Percentiles rank a stretch among this genome's conserved stretches.
Evolutionary conservation across 345 rosid genomes (phyloP).

Genomic region (Gossypium longicalyx): DNA sequence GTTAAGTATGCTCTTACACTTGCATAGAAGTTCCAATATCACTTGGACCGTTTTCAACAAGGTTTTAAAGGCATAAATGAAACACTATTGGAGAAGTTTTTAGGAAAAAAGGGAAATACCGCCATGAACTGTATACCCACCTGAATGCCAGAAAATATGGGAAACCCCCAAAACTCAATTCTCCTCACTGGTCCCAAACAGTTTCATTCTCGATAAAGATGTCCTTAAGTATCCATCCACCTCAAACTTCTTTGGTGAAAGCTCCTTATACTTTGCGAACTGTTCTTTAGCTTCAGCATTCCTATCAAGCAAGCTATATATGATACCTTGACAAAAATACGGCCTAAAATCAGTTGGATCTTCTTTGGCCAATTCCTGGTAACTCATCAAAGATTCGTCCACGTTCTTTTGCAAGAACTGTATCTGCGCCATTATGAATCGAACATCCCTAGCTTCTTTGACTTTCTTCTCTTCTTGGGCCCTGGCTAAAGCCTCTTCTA

Average conservation of each 20-base stretch:
- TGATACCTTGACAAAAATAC: conserved; percentile 76
- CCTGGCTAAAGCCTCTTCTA: conserved; percentile 59
- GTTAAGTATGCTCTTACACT: not conserved
- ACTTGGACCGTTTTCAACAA: not conserved
- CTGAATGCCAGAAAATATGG: conserved; percentile 15
- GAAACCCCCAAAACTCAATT: conserved; percentile 31
- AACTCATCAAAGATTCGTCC: conserved; percentile 72
- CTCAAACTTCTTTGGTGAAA: conserved; percentile 65
- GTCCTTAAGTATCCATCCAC: conserved; percentile 79
- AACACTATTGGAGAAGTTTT: not conserved
- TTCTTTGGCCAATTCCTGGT: conserved; percentile 58
- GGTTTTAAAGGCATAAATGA: not conserved
- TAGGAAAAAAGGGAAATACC: not conserved
- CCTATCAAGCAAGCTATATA: conserved; percentile 67
- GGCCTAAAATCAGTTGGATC: conserved; percentile 80
- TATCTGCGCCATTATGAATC: conserved; percentile 78
- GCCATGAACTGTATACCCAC: conserved; percentile 5
- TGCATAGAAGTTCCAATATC: not conserved
- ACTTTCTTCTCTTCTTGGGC: conserved; percentile 55
- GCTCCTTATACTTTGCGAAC: conserved; percentile 71
- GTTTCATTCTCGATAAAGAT: conserved; percentile 64
- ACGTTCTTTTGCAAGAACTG: conserved; percentile 80
- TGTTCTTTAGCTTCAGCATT: conserved; percentile 74
- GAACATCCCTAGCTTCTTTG: conserved; percentile 79
- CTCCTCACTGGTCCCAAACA: conserved; percentile 56